These are phyloP conservation scores for Hyaloscypha hepaticicola DNA, from an alignment of 495 filamentous ascomycete genomes.

Conservation along the genomic window DNA sequence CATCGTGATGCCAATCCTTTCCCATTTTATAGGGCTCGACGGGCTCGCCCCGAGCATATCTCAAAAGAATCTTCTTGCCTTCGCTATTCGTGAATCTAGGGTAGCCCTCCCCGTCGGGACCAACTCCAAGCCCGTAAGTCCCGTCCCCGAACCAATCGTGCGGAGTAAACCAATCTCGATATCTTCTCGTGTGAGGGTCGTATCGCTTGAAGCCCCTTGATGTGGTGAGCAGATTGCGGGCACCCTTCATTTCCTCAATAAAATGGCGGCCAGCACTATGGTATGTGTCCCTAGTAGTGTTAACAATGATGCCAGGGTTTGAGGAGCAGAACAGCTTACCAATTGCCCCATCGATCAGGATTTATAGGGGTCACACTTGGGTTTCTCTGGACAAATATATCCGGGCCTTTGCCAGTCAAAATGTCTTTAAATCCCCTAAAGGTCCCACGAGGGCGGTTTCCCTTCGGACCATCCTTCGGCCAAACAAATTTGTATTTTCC, in stretches of 20 bases:
- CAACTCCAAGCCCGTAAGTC: neutral
- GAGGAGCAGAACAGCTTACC: constrained; percentile 14
- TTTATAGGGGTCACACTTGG: constrained; percentile 19
- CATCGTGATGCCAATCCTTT: constrained; percentile 16
- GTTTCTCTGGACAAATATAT: constrained; percentile 39
- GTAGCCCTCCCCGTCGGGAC: neutral
- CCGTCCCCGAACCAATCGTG: constrained; percentile 16
- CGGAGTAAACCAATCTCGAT: constrained; percentile 20
- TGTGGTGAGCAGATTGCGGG: neutral
- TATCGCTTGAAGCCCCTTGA: constrained; percentile 22
- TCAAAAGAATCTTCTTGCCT: neutral
- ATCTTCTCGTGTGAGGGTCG: constrained; percentile 25
- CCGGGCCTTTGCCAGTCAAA: constrained; percentile 42
- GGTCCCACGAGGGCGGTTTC: constrained; percentile 30
- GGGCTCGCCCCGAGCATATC: neutral
- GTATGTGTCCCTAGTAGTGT: constrained; percentile 26
- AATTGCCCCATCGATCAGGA: constrained; percentile 28
- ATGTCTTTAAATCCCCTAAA: constrained; percentile 40
- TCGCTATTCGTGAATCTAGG: constrained; percentile 19
- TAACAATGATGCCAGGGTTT: neutral
- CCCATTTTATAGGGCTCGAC: constrained; percentile 21
- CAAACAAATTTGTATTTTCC: constrained; percentile 33
- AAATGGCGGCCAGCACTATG: neutral
- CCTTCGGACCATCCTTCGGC: constrained; percentile 33
- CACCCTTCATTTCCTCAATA: neutral